Base-by-base conservation (phyloP, 768 basidiomycete genomes). In the Hortiboletus campestris region DNA sequence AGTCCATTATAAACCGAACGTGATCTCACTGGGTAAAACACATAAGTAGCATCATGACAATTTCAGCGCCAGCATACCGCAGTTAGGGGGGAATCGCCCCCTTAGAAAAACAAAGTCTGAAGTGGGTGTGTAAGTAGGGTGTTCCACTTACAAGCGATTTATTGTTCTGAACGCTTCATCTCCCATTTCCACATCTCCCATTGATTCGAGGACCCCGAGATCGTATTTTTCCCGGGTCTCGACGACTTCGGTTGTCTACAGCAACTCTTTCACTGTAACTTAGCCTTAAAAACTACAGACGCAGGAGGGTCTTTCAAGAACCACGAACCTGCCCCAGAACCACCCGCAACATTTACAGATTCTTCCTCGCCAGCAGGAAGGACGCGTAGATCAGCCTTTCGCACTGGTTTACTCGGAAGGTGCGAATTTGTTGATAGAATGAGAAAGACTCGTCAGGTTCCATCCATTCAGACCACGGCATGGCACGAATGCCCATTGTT, bases 381-480 rank as follows among this genome's bases (percentile, higher is more conserved):
- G 4, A 86, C 80, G 5, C 67, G 74, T 28, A 88, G 70, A 6
- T 78, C 78, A 1, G 74, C 72, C 14, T 77, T 67, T 82, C 82
- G 43, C 80, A 78, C 3, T 78, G 80, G 6, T 64, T 53, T 40
- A 88, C 75, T 39, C 89, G 81, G 52, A 80, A 76, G 13, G 74
- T 69, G 40, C 83, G 81, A 45, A 92, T 83, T 13, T 71, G 73
- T 65, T 88, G 80, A 63, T 85, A 85, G 29, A 63, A 60, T 13
- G 73, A 68, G 63, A 83, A 87, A 46, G 81, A 74, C 50, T 80
- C 75, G 69, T 90, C 88, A 32, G 88, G 76, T 74, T 91, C 86
- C 49, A 89, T 84, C 88, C 89, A 91, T 49, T 86, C 82, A 17
- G 78, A 75, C 84, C 85, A 91, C 10, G 75, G 75, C 86, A 91